A percentile compares a stretch with the other conserved stretches of the same genome.
Conservation (phyloP, 1,284 basidiomycete species). For the Cryptococcus sp. region DNA sequence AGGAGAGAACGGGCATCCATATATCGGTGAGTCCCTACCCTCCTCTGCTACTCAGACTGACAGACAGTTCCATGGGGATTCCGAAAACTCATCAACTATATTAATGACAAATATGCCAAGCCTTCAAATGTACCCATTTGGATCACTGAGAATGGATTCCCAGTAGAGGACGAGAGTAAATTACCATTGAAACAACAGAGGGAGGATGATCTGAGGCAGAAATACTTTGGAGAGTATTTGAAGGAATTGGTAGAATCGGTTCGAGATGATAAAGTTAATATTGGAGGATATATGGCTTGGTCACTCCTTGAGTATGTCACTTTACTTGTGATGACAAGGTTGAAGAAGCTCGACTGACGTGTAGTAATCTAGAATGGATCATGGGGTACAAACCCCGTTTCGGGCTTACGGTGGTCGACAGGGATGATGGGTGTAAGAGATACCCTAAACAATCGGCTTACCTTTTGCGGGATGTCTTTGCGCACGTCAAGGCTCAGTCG, state of each 20-base stretch:
- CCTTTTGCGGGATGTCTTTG: conserved; percentile 11
- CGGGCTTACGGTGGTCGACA: conserved; percentile 34
- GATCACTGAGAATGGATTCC: conserved; percentile 25
- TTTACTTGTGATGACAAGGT: too few species aligned
- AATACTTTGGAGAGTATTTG: conserved; percentile 26
- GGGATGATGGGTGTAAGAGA: conserved; percentile 23
- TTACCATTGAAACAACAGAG: conserved; percentile 11
- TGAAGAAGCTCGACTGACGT: neutral
- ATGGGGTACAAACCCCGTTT: conserved; percentile 24
- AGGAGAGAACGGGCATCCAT: conserved; percentile 28
- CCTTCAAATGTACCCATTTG: conserved; percentile 28
- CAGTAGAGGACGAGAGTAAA: conserved; percentile 10
- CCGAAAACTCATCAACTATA: conserved; percentile 60
- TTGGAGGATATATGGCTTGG: conserved; percentile 33
- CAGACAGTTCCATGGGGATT: conserved; percentile 35
- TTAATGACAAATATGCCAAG: conserved; percentile 59
- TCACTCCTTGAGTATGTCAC: conserved; percentile 28
- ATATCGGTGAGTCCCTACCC: conserved; percentile 12
- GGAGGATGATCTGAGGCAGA: conserved; percentile 21
- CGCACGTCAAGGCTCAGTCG: neutral
- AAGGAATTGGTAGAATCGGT: conserved; percentile 19
- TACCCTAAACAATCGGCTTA: conserved; percentile 24
- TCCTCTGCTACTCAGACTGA: neutral
- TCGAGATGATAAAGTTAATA: conserved; percentile 21
- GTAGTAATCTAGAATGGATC: conserved; percentile 67